These are phyloP conservation scores for Magnusiomyces suaveolens DNA, from an alignment of 1,139 yeast genomes.

Conservation along the genomic window DNA sequence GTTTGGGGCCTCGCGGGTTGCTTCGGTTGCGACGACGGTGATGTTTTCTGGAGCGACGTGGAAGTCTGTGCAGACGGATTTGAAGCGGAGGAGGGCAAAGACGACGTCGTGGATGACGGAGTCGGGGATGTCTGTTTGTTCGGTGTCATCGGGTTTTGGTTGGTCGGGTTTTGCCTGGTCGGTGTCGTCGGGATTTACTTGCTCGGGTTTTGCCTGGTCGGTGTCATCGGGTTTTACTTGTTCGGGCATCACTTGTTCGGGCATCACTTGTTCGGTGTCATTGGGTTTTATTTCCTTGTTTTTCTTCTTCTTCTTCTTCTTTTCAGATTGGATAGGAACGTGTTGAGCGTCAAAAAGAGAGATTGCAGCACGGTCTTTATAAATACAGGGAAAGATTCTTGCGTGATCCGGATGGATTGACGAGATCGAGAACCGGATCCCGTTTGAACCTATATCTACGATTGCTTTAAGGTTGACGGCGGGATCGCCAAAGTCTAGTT, in stretches of 20 bases:
- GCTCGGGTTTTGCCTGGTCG: too few relatives aligned
- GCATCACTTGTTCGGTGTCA: too few relatives aligned
- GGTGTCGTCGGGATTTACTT: too few relatives aligned
- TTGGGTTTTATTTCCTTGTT: not conserved
- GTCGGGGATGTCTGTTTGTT: slow-evolving; percentile 34
- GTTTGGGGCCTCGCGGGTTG: slow-evolving; percentile 54
- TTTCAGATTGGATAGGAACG: not conserved
- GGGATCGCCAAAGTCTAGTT: not conserved
- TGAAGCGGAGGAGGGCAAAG: slow-evolving; percentile 51
- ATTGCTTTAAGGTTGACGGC: slow-evolving; percentile 28
- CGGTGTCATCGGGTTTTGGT: slow-evolving; percentile 9
- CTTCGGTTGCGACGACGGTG: slow-evolving; percentile 57
- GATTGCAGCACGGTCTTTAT: slow-evolving; percentile 57
- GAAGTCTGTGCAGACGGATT: slow-evolving; percentile 55
- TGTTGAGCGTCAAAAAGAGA: slow-evolving; percentile 47
- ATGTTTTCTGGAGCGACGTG: slow-evolving; percentile 52
- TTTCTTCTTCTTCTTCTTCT: slow-evolving; percentile 12
- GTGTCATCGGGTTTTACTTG: too few relatives aligned
- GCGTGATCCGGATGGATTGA: slow-evolving; percentile 57
- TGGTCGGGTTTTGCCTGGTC: too few relatives aligned
- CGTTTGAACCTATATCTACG: slow-evolving; percentile 62
- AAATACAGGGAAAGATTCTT: slow-evolving; percentile 59
- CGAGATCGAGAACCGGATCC: slow-evolving; percentile 56
- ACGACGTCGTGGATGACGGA: slow-evolving; percentile 39
- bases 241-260: too few relatives aligned